phyloP scores from a whole-genome alignment of 2,329 filamentous ascomycete genomes.

The Aspergillus fijiensis region DNA sequence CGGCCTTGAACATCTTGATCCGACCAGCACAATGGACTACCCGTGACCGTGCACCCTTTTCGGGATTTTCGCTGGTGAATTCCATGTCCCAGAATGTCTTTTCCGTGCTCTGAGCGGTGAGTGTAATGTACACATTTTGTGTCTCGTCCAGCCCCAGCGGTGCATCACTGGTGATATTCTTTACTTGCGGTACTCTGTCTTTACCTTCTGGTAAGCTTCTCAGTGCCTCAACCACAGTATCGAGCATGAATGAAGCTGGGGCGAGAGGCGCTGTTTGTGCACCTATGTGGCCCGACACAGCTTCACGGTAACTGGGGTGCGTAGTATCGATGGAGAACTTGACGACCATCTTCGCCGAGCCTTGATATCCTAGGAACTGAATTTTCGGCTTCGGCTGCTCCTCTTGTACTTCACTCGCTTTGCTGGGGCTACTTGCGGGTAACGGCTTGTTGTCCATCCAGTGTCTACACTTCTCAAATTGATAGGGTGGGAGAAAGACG shows the following conservation, averaged over 20 bases:
- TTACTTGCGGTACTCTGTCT: slow-evolving; percentile 14
- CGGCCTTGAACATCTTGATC: slow-evolving; percentile 9
- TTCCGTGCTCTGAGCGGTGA: neutral
- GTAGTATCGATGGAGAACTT: slow-evolving; percentile 20
- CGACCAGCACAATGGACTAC: slow-evolving; percentile 16
- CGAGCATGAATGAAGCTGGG: slow-evolving; percentile 17
- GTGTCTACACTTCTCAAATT: slow-evolving; percentile 44
- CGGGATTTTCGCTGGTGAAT: slow-evolving; percentile 9
- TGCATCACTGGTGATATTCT: slow-evolving; percentile 17
- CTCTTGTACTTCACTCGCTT: neutral
- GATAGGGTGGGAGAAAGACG: slow-evolving; percentile 45
- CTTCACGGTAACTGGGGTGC: slow-evolving; percentile 13
- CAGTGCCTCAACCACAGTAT: slow-evolving; percentile 19
- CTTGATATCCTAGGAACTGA: slow-evolving; percentile 15
- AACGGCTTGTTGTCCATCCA: slow-evolving; percentile 37
- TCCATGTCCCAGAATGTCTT: slow-evolving; percentile 14
- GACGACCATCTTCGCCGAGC: neutral
- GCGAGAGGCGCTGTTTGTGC: slow-evolving; percentile 18
- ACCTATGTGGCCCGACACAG: slow-evolving; percentile 18
- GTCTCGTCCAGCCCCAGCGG: slow-evolving; percentile 16
- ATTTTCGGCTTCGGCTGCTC: neutral
- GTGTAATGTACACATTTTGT: slow-evolving; percentile 13
- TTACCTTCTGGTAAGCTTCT: slow-evolving; percentile 14
- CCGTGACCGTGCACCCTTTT: neutral
- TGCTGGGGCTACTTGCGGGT: neutral